Evolutionary conservation across 2,329 filamentous ascomycete species (phyloP), one percentile per base, ranked within the genome.

Genomic region (Aspergillus sp.): DNA sequence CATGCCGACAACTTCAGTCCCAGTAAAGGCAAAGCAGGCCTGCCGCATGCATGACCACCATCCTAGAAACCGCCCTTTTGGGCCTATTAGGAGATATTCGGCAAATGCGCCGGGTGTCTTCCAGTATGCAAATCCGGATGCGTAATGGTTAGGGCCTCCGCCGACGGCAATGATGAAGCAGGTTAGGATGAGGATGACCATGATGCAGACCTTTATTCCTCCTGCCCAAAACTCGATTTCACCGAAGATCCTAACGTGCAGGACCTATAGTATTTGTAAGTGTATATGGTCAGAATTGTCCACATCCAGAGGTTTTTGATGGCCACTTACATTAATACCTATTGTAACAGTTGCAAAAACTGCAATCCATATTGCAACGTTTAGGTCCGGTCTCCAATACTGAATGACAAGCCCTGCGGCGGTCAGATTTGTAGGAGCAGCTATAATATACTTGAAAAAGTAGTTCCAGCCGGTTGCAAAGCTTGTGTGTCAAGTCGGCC

Each of bases 401-500:
- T 51, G 51, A 27, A 57, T 39, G 20, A 57, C 45, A 11, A 55
- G n/a, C 2, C 58, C 54, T 3, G 58, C 15, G 3, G 54, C 57
- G 15, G 53, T 59, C 3, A 59, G 49, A 17, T 51, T 56, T 11
- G 42, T 59, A 11, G 57, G 34, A 19, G 40, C 17, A 3, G 39
- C n/a, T 8, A 56, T 42, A 7, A 44, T 37, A 17, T 59, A 56
- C 24, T 48, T 56, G 41, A 56, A 47, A 34, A 59, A 59, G 17
- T 60, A 60, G 22, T 57, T 57, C 58, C 27, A 41, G 11, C 58
- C 58, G 3, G 54, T 57, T 6, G 54, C 54, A 30, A 60, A 59
- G 7, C 52, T 59, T 30, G 11, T 11, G 27, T 11, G 11, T 30
- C 27, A 30, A 11, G 27, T 11, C 8, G 9, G 27, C 8, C 9